Conservation (phyloP, 176 grass and related monocot species). For the Musa schizocarpa region DNA sequence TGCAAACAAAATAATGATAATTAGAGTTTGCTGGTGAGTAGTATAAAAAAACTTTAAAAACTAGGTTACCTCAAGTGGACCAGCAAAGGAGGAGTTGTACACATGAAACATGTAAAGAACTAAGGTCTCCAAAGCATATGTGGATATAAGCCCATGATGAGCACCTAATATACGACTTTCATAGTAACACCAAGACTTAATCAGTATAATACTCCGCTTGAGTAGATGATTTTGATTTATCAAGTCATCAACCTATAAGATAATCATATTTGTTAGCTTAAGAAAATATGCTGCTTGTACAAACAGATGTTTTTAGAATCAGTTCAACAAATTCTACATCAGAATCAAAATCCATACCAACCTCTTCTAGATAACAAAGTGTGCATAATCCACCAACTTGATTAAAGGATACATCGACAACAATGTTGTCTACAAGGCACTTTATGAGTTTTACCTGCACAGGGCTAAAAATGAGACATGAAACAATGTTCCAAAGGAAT, state of each 20-base stretch:
- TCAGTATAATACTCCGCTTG: slow-evolving; percentile 95
- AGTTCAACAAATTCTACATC: not conserved
- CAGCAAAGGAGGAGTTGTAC: slow-evolving; percentile 71
- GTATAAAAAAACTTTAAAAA: slow-evolving; percentile 20
- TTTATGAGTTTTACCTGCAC: slow-evolving; percentile 91
- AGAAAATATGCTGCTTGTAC: slow-evolving; percentile 24
- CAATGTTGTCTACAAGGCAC: slow-evolving; percentile 91
- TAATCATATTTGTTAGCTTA: slow-evolving; percentile 30
- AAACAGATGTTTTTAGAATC: not conserved
- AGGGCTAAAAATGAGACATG: slow-evolving; percentile 24
- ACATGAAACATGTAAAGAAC: slow-evolving; percentile 98
- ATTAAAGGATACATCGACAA: slow-evolving; percentile 93
- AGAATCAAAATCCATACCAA: slow-evolving; percentile 15
- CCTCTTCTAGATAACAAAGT: slow-evolving; percentile 94
- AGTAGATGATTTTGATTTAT: slow-evolving; percentile 78
- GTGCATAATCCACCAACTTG: slow-evolving; percentile 95
- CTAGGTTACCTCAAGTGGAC: slow-evolving; percentile 77
- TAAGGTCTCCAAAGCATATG: slow-evolving; percentile 86
- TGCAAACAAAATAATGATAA: slow-evolving; percentile 22
- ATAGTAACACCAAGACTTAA: slow-evolving; percentile 96
- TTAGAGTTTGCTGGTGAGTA: slow-evolving; percentile 9
- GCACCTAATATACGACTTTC: slow-evolving; percentile 93
- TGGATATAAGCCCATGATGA: slow-evolving; percentile 98
- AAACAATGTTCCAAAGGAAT: not conserved
- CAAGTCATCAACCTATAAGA: slow-evolving; percentile 53